Conservation (phyloP, 805 yeast genomes). For the Schizosaccharomyces japonicus region DNA sequence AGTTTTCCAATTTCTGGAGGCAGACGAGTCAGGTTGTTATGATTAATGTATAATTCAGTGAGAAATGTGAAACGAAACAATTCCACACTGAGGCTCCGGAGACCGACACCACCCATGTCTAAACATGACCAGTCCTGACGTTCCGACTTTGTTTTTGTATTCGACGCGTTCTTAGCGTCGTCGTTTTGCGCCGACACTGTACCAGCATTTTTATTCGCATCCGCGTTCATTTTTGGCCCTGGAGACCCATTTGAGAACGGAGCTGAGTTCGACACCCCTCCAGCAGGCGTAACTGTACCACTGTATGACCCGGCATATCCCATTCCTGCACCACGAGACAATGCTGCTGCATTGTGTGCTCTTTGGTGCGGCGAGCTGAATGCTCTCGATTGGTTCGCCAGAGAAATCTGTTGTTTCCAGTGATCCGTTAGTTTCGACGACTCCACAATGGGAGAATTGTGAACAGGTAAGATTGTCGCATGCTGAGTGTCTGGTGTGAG, state of each 20-base stretch:
- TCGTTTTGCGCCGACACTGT: neutral
- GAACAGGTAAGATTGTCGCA: neutral
- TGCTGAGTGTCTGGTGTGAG: neutral
- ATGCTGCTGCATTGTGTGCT: slow-evolving; percentile 1
- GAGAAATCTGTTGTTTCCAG: slow-evolving; percentile 1
- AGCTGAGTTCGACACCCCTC: too few relatives aligned
- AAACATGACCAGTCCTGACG: slow-evolving; percentile 53
- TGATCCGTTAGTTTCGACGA: neutral
- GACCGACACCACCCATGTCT: slow-evolving; percentile 76
- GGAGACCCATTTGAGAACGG: too few relatives aligned
- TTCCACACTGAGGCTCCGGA: slow-evolving; percentile 43
- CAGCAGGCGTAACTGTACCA: too few relatives aligned
- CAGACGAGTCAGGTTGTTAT: slow-evolving; percentile 45
- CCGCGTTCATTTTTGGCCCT: neutral
- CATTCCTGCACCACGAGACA: neutral
- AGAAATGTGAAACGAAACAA: slow-evolving; percentile 62
- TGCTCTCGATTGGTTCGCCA: neutral
- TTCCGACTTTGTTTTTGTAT: too few relatives aligned
- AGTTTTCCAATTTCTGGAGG: slow-evolving; percentile 50
- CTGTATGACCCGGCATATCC: neutral
- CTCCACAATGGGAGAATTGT: neutral
- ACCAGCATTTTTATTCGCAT: neutral
- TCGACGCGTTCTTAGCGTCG: too few relatives aligned
- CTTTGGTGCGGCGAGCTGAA: slow-evolving; percentile 2
- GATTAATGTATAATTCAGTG: slow-evolving; percentile 67